Percentiles rank a stretch among this genome's conserved stretches.
These are phyloP conservation scores for Pilasporangium apinafurcum DNA, from an alignment of 352 stramenopile genomes.

Conservation along the genomic window DNA sequence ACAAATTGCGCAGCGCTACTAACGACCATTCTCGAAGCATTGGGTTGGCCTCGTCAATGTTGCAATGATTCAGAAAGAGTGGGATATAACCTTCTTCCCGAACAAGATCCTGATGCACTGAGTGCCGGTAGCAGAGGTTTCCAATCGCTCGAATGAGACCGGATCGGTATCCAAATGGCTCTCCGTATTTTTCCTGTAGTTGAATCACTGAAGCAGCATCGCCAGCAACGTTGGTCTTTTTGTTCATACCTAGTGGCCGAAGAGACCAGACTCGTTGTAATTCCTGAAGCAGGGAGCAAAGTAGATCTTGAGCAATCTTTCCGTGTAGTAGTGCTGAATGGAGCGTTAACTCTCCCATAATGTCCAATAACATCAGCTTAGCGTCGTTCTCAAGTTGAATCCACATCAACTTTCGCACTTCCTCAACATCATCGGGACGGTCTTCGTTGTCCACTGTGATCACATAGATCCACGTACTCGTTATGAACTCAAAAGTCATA, in stretches of 20 bases:
- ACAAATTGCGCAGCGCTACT: conserved; percentile 84
- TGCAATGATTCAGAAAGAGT: conserved; percentile 88
- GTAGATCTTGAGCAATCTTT: conserved; percentile 9
- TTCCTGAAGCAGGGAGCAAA: conserved; percentile 46
- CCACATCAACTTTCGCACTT: conserved; percentile 66
- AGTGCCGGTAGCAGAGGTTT: conserved; percentile 77
- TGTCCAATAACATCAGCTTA: conserved; percentile 68
- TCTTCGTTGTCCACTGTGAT: conserved; percentile 40
- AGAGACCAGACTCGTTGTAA: conserved; percentile 53
- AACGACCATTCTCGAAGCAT: conserved; percentile 88
- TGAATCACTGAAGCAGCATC: background rate
- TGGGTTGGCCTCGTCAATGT: conserved; percentile 83
- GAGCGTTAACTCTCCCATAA: conserved; percentile 55
- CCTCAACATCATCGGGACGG: conserved; percentile 46
- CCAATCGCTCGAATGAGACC: conserved; percentile 73
- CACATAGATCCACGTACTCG: conserved; percentile 45
- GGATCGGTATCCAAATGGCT: conserved; percentile 70
- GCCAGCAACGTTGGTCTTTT: conserved; percentile 11
- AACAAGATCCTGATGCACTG: conserved; percentile 67
- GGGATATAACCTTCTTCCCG: conserved; percentile 62
- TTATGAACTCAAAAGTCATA: conserved; percentile 40
- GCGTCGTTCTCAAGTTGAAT: conserved; percentile 66
- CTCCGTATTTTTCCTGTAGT: conserved; percentile 4
- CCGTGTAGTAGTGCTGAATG: background rate
- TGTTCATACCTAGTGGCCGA: conserved; percentile 13